Conservation (phyloP, 179 eudicot species). For the Amaranthus tricolor region DNA sequence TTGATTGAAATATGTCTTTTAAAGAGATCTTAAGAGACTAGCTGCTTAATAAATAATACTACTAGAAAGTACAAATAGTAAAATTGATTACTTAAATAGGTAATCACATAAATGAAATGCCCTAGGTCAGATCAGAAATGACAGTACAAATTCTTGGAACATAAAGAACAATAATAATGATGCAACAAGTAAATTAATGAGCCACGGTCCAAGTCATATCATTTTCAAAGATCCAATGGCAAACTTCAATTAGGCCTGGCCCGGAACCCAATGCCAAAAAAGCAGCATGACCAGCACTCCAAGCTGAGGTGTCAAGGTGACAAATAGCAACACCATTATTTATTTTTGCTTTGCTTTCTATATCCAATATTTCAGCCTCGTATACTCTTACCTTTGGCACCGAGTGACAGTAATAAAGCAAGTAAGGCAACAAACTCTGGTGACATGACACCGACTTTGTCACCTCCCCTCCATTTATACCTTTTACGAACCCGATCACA, state of each 20-base stretch:
- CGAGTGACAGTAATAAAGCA: slow-evolving; percentile 84
- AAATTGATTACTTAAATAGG: background rate
- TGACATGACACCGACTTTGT: slow-evolving; percentile 88
- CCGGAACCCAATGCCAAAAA: slow-evolving; percentile 63
- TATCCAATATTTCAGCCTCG: slow-evolving; percentile 70
- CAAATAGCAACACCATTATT: slow-evolving; percentile 87
- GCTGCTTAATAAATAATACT: too few relatives aligned
- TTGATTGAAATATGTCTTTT: too few relatives aligned
- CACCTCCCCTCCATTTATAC: slow-evolving; percentile 65
- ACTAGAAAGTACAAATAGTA: background rate
- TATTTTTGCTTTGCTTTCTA: slow-evolving; percentile 40
- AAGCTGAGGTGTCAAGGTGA: slow-evolving; percentile 73
- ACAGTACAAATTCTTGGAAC: background rate
- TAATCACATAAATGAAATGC: background rate
- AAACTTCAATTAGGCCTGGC: slow-evolving; percentile 83
- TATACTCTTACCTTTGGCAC: slow-evolving; percentile 89
- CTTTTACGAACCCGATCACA: slow-evolving; percentile 52
- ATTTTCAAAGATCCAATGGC: slow-evolving; percentile 95
- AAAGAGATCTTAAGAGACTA: too few relatives aligned
- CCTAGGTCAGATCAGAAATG: background rate
- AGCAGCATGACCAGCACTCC: slow-evolving; percentile 85
- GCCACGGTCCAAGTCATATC: slow-evolving; percentile 84
- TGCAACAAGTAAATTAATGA: slow-evolving; percentile 26
- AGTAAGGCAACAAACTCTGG: slow-evolving; percentile 71
- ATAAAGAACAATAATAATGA: background rate